A percentile compares a stretch with the other conserved stretches of the same genome.
These are phyloP conservation scores for Candida sp. DNA, from an alignment of 1,139 yeast genomes.

Conservation along the genomic window DNA sequence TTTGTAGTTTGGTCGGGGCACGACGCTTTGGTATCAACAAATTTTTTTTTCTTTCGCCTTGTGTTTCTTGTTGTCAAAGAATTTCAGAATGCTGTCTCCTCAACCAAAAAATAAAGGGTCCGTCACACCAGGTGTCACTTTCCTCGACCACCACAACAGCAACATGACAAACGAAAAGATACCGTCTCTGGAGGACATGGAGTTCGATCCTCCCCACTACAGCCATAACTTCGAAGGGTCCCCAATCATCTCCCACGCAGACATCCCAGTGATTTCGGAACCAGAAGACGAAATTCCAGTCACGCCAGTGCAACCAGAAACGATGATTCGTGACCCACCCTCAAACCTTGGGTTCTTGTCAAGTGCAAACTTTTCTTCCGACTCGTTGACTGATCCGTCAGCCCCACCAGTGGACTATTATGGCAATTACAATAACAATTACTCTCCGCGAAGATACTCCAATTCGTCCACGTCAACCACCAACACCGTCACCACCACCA, in stretches of 20 bases:
- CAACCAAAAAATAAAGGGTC: not conserved
- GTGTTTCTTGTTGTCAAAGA: not conserved
- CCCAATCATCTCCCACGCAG: not conserved
- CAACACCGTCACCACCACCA: not conserved
- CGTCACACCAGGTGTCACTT: not conserved
- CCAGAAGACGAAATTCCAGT: conserved; percentile 5
- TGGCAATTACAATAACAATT: conserved; percentile 1
- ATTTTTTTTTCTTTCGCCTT: not conserved
- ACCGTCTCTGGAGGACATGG: not conserved
- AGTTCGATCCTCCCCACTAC: not conserved
- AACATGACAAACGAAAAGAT: not conserved
- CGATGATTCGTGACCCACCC: not conserved
- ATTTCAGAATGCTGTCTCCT: not conserved
- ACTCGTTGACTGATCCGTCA: conserved; percentile 28
- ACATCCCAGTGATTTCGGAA: not conserved
- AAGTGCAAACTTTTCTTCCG: conserved; percentile 50
- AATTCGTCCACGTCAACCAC: conserved; percentile 19
- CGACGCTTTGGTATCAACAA: not conserved
- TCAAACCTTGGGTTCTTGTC: conserved; percentile 26
- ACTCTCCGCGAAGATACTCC: conserved; percentile 24
- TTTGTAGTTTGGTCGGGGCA: not conserved
- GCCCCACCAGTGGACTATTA: conserved; percentile 3
- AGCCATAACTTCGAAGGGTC: not conserved
- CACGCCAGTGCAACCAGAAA: not conserved
- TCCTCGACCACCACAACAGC: not conserved